These are phyloP conservation scores for Paratrypanosoma confusum DNA, from an alignment of 208 protist species.

Conservation along the genomic window DNA sequence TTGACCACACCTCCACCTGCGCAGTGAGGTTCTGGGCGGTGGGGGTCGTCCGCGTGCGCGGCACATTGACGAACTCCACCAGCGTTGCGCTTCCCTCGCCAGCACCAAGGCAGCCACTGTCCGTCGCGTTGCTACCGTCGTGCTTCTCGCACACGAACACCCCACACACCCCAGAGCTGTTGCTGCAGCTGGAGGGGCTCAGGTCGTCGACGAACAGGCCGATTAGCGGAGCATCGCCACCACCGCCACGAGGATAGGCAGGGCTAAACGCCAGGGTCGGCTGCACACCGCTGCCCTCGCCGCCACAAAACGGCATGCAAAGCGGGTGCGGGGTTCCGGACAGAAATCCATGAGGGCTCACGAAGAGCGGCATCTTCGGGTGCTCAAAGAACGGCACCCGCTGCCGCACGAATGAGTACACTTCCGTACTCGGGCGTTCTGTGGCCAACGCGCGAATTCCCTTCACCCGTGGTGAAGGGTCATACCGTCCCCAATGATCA, in stretches of 20 bases:
- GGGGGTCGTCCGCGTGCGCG: neutral
- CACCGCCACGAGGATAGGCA: conserved; percentile 10
- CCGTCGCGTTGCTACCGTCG: too few relatives aligned
- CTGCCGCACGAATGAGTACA: too few relatives aligned
- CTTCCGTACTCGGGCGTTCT: too few relatives aligned
- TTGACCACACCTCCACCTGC: conserved; percentile 26
- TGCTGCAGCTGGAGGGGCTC: conserved; percentile 2
- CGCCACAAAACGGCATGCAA: conserved; percentile 19
- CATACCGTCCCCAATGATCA: too few relatives aligned
- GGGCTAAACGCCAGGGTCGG: conserved; percentile 5
- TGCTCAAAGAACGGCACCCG: conserved; percentile 33
- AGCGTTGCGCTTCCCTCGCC: too few relatives aligned
- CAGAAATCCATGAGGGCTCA: conserved; percentile 20
- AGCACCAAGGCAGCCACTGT: too few relatives aligned
- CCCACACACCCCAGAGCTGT: neutral
- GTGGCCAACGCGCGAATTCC: too few relatives aligned
- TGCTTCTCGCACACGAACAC: neutral
- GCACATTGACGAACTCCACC: conserved; percentile 13
- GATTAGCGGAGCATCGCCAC: conserved; percentile 33
- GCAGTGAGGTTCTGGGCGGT: conserved; percentile 17
- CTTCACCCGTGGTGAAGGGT: too few relatives aligned
- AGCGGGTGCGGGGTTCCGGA: conserved; percentile 19
- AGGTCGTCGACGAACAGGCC: conserved; percentile 12
- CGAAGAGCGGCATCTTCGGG: conserved; percentile 12
- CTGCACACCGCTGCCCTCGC: neutral